phyloP scores from a whole-genome alignment of 2,329 filamentous ascomycete genomes.

The Neofusicoccum cordaticola region DNA sequence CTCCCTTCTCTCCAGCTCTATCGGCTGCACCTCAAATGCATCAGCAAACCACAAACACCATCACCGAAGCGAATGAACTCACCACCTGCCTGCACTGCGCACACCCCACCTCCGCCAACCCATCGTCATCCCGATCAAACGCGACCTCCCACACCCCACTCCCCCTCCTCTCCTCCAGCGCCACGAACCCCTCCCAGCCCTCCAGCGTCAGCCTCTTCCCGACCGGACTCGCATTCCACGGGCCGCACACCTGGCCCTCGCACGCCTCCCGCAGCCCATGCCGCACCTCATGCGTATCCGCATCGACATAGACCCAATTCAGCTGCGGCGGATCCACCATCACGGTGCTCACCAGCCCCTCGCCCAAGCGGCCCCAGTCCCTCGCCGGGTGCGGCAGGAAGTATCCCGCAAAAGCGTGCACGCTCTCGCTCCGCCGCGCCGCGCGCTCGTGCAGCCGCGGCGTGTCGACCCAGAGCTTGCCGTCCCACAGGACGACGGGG shows the following conservation, averaged over 20 bases:
- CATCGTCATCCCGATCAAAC: slow-evolving; percentile 48
- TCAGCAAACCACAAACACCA: neutral
- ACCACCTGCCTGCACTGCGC: no score
- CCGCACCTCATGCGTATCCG: slow-evolving; percentile 57
- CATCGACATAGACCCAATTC: slow-evolving; percentile 67
- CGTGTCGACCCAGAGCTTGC: slow-evolving; percentile 15
- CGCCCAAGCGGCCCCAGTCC: slow-evolving; percentile 38
- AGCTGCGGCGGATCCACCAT: slow-evolving; percentile 53
- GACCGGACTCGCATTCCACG: slow-evolving; percentile 75
- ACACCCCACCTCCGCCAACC: slow-evolving; percentile 34
- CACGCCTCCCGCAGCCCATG: slow-evolving; percentile 69
- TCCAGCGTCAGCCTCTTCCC: slow-evolving; percentile 55
- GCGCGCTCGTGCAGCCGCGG: no score
- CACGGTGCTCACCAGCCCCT: slow-evolving; percentile 50
- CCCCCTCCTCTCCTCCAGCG: slow-evolving; percentile 40
- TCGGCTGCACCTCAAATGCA: slow-evolving; percentile 20
- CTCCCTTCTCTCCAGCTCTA: slow-evolving; percentile 22
- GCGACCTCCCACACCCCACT: slow-evolving; percentile 54
- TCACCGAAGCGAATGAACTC: no score
- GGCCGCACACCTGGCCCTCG: slow-evolving; percentile 68
- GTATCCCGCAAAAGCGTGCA: slow-evolving; percentile 51
- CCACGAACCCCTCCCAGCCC: slow-evolving; percentile 56
- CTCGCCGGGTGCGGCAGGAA: slow-evolving; percentile 51
- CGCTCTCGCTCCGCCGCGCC: neutral
- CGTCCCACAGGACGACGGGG: slow-evolving; percentile 43